Percentiles rank a stretch among this genome's conserved stretches.
Evolutionary conservation across 768 basidiomycete species (phyloP).

Genomic region (Podaxis rugospora): DNA sequence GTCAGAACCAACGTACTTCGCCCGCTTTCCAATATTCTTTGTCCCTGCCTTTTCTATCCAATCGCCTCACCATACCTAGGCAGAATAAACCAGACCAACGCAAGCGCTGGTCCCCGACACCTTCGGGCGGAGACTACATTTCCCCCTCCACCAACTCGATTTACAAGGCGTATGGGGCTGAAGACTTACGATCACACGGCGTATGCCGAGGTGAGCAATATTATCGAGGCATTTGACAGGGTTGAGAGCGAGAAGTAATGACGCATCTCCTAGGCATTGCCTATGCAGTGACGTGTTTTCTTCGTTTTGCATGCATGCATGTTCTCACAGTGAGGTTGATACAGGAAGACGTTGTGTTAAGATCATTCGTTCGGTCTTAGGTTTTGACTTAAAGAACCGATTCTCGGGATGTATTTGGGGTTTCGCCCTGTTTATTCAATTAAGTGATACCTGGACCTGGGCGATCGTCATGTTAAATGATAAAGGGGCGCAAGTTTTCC

Average conservation of each 20-base stretch:
- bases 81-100: not conserved
- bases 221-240: not conserved
- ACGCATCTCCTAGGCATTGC: not conserved
- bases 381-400: not conserved
- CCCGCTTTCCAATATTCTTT: not conserved
- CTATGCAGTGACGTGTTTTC: not conserved
- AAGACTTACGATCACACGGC: not conserved
- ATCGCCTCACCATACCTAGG: not conserved
- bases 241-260: not conserved
- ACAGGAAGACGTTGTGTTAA: not conserved
- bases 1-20: not conserved
- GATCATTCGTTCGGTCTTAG: not conserved
- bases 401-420: not conserved
- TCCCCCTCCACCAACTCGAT: slow-evolving; percentile 1
- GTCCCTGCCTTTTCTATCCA: not conserved
- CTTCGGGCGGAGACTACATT: not conserved
- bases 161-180: slow-evolving; percentile 1
- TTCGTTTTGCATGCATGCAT: not conserved
- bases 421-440: not conserved
- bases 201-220: not conserved
- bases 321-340: not conserved
- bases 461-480: not conserved
- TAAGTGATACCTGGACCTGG: not conserved
- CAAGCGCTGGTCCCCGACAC: not conserved
- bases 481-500: not conserved